Evolutionary conservation across 441 rosid species (phyloP), one percentile per base, ranked within the genome.

Genomic region (Cnidoscolus chayamansa): DNA sequence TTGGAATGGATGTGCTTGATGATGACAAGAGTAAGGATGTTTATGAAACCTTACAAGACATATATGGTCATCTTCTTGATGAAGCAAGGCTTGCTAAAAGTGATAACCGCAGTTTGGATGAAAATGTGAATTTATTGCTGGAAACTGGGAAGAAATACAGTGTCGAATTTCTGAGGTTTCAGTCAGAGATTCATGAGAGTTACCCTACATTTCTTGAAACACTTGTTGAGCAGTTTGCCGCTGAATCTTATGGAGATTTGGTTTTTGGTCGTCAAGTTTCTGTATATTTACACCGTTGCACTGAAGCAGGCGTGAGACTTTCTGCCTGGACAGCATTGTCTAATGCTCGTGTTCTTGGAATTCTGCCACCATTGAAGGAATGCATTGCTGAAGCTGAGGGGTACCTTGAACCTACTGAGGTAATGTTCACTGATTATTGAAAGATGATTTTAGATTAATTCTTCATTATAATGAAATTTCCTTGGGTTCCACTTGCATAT

Each of bases 351-450:
- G 97, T 86, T 74, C 95, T 94, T 66, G 96, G 92, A 77, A 89
- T 94, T 79, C 86, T 94, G 71, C 97, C 97, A 3, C 86, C 91
- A 49, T 58, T 90, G 51, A 87, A 88, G 69, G 84, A 89, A 67
- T 90, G 96, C 81, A 62, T 88, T 70, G 91, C 84, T 60, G 77
- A 77, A 71, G 88, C 89, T 10, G 84, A 83, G 65, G 97, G 97
- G 32, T 94, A 90, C 80, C 94, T 94, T 1, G 96, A 86, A 81
- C 98, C 97, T 15, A 59, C 81, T 65, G 97, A 94, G 99, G 98
- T 94, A 84, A 50, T 76, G 61, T 17, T 67, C 57, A 31, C 66
- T 50, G 31, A 67, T 67, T 73, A 60, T 58, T 58, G 20, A 17
- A 35, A 32, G 32, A 37, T 54, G 72, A 19, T 43, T 64, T 7